These are phyloP conservation scores for Coriaria nepalensis DNA, from an alignment of 306 rosid genomes.

Conservation along the genomic window DNA sequence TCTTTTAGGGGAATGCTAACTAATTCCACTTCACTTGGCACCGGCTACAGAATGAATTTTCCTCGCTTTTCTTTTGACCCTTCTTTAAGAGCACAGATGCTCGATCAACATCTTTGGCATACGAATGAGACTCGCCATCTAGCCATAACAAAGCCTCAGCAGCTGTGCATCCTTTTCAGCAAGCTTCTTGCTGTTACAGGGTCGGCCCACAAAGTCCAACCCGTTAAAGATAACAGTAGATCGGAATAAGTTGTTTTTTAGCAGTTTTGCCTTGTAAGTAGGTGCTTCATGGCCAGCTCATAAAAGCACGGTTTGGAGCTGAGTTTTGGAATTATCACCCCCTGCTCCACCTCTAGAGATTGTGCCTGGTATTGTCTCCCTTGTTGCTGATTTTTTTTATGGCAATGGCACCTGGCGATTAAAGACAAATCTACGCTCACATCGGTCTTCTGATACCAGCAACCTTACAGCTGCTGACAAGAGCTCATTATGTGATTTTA, in stretches of 20 bases:
- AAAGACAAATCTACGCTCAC: slow-evolving; percentile 69
- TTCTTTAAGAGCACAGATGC: slow-evolving; percentile 52
- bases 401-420: slow-evolving; percentile 41
- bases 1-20: too few relatives aligned
- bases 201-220: slow-evolving; percentile 59
- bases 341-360: slow-evolving; percentile 16
- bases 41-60: slow-evolving; percentile 17
- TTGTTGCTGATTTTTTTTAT: slow-evolving; percentile 24
- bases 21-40: slow-evolving; percentile 64
- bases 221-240: slow-evolving; percentile 82
- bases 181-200: slow-evolving; percentile 51
- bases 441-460: slow-evolving; percentile 75
- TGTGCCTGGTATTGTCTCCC: slow-evolving; percentile 10
- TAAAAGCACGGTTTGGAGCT: slow-evolving; percentile 58
- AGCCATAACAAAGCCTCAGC: slow-evolving; percentile 77
- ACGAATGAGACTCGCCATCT: slow-evolving; percentile 50
- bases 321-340: slow-evolving; percentile 45
- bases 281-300: slow-evolving; percentile 75
- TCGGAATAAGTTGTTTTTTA: slow-evolving; percentile 57
- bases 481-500: slow-evolving; percentile 39
- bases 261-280: slow-evolving; percentile 60
- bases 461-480: slow-evolving; percentile 72
- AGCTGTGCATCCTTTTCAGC: slow-evolving; percentile 87
- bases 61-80: slow-evolving; percentile 34
- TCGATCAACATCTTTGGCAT: slow-evolving; percentile 32